phyloP scores from a whole-genome alignment of 805 yeast species.

The Monosporozyma aquatica region DNA sequence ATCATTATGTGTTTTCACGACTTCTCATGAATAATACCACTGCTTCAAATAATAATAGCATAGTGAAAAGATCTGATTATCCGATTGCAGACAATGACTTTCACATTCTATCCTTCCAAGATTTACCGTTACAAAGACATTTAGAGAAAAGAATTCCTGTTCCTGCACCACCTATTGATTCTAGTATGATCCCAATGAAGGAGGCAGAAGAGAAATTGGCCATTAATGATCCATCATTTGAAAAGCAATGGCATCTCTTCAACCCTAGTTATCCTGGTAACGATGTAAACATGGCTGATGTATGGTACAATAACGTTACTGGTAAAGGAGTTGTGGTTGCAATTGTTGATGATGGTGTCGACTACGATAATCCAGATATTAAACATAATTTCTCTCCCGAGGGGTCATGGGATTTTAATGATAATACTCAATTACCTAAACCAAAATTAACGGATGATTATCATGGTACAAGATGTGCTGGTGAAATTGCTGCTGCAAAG shows the following conservation, averaged over 20 bases:
- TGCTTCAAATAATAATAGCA: not conserved
- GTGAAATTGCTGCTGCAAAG: conserved; percentile 86
- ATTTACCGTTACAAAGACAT: conserved; percentile 40
- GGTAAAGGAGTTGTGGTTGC: conserved; percentile 82
- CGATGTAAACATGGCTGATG: conserved; percentile 78
- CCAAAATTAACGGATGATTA: conserved; percentile 76
- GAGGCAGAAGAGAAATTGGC: conserved; percentile 43
- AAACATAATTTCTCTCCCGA: conserved; percentile 54
- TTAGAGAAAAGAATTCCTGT: conserved; percentile 57
- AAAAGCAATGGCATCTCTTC: conserved; percentile 84
- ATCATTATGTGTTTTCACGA: conserved; percentile 62
- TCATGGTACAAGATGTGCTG: conserved; percentile 97
- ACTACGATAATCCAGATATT: conserved; percentile 69
- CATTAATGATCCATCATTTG: conserved; percentile 78
- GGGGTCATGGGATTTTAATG: conserved; percentile 94
- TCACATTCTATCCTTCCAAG: conserved; percentile 38
- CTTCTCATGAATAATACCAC: conserved; percentile 4
- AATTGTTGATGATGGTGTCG: conserved; percentile 90
- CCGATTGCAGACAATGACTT: not conserved
- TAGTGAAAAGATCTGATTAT: conserved; percentile 10
- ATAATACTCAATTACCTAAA: conserved; percentile 60
- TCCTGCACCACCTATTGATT: conserved; percentile 38
- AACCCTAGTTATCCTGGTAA: conserved; percentile 66
- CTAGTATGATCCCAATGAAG: conserved; percentile 39
- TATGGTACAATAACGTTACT: conserved; percentile 75